Evolutionary conservation across 495 filamentous ascomycete genomes (phyloP).

Genomic region (Penicillium canariense): DNA sequence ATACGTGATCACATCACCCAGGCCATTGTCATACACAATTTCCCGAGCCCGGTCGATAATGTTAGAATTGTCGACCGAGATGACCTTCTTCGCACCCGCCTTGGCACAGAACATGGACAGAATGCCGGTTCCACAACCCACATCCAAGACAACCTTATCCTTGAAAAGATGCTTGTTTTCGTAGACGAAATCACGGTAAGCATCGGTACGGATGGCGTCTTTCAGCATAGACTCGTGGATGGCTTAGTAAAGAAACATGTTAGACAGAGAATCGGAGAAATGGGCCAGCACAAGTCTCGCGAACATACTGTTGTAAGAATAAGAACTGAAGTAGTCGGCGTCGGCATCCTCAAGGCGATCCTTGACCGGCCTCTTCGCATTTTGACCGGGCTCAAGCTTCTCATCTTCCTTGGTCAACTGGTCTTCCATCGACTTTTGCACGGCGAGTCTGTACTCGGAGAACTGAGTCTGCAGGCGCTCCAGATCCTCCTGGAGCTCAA

Average conservation of each 20-base stretch:
- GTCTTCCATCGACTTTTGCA: slow-evolving; percentile 67
- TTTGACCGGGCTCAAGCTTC: slow-evolving; percentile 27
- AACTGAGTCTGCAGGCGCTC: slow-evolving; percentile 64
- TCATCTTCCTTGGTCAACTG: slow-evolving; percentile 57
- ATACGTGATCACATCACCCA: slow-evolving; percentile 75
- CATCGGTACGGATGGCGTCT: slow-evolving; percentile 62
- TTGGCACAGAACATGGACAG: slow-evolving; percentile 92
- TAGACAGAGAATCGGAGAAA: slow-evolving; percentile 12
- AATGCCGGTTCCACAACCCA: slow-evolving; percentile 91
- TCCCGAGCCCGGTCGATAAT: slow-evolving; percentile 87
- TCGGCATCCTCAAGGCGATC: slow-evolving; percentile 39
- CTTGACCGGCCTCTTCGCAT: slow-evolving; percentile 14
- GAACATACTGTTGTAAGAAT: slow-evolving; percentile 67
- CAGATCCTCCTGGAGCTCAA: slow-evolving; percentile 67
- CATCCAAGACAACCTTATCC: slow-evolving; percentile 87
- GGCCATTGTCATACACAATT: slow-evolving; percentile 77
- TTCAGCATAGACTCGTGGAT: slow-evolving; percentile 95
- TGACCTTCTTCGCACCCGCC: slow-evolving; percentile 85
- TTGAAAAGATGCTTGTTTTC: slow-evolving; percentile 88
- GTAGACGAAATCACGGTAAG: slow-evolving; percentile 70
- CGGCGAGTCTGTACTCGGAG: slow-evolving; percentile 65
- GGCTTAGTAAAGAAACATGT: slow-evolving; percentile 40
- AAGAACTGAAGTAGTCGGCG: slow-evolving; percentile 78
- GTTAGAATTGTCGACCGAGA: slow-evolving; percentile 89
- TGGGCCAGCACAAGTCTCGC: not conserved